Evolutionary conservation across 2,329 filamentous ascomycete genomes (phyloP), one percentile per base, ranked within the genome.

Genomic region (Exophiala viscosa): DNA sequence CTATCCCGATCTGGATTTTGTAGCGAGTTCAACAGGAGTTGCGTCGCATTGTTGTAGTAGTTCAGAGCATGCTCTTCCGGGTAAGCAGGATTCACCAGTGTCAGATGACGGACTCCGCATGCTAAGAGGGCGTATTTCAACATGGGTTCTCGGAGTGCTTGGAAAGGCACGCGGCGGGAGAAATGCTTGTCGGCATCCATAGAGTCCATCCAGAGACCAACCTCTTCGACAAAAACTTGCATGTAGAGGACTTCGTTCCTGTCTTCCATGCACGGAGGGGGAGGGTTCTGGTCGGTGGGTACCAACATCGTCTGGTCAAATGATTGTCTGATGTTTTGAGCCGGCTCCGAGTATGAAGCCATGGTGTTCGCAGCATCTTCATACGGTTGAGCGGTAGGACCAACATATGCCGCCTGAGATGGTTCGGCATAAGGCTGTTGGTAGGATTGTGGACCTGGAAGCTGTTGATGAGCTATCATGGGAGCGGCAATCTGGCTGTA

Each of bases 201-300:
- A 38, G 85, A 88, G 70, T 96, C 92, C 88, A 97, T 95, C 90
- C 92, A 96, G 2, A 90, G 71, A 1, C 87, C 90, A 2, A 97
- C 88, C 60, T 96, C 87, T 64, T 95, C 87, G 5, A 95, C 86
- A 67, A 95, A 97, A 0, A 90, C 85, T 67, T 95, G 89, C 86
- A 96, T 89, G 66, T 90, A 90, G n/a, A 86, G 73, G 0, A 93
- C 80, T 66, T 96, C 90, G 52, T 95, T 88, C 8, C 84, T 80
- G 3, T 82, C 83, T 59, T 82, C 84, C 41, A 96, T 76, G 61
- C 82, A 88, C 46, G 87, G 81, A 34, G 55, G 35, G 58, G 60
- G 56, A 44, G 67, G 67, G 43, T 71, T 69, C 33, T 61, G 48
- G 1, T 58, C 54, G 11, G 53, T 18, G 9, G 55, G 46, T 13